phyloP scores from a whole-genome alignment of 2,329 filamentous ascomycete species.

The Alternaria hordeiaustralica region DNA sequence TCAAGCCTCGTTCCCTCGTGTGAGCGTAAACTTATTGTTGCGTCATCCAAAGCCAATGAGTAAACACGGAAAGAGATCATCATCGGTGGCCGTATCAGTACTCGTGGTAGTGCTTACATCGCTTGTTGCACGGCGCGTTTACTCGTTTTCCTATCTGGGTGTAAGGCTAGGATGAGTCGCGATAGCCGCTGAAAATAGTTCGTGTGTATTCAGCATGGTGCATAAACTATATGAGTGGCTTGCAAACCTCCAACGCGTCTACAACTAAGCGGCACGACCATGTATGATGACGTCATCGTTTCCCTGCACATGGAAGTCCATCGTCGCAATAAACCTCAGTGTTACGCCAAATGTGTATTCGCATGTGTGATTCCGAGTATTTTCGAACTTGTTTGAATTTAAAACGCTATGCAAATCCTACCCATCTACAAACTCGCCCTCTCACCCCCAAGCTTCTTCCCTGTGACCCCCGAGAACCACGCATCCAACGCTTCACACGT shows the following conservation, averaged over 20 bases:
- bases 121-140: not conserved
- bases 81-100: not conserved
- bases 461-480: slow-evolving; percentile 78
- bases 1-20: not conserved
- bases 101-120: not conserved
- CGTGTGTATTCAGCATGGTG: not conserved
- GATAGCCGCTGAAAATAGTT: not conserved
- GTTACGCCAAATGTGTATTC: not conserved
- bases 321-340: not conserved
- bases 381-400: not conserved
- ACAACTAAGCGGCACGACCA: not conserved
- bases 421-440: slow-evolving; percentile 36
- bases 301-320: not conserved
- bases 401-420: not conserved
- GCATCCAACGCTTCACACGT: slow-evolving; percentile 84
- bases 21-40: not conserved
- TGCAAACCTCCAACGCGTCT: not conserved
- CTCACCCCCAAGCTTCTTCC: slow-evolving; percentile 61
- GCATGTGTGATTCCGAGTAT: not conserved
- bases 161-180: not conserved
- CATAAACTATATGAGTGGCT: not conserved
- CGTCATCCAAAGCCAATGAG: not conserved
- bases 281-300: not conserved
- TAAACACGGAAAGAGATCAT: not conserved
- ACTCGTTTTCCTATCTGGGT: not conserved